These are phyloP conservation scores for Nicotiana noctiflora DNA, from an alignment of 257 asterid species.

Conservation along the genomic window DNA sequence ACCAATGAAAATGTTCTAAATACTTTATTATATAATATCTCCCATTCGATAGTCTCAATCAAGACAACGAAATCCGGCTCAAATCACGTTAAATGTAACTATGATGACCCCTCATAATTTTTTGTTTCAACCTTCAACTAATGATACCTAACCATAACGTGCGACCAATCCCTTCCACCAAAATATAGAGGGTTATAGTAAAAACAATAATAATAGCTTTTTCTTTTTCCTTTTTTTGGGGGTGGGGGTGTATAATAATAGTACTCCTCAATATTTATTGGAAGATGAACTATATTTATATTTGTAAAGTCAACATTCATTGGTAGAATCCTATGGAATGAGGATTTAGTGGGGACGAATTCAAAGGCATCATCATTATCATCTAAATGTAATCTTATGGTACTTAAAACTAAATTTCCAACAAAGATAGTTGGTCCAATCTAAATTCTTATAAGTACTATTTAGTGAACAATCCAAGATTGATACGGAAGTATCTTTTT, in stretches of 20 bases:
- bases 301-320: neutral
- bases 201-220: too few species aligned
- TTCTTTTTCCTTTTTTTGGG: too few species aligned
- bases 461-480: too few species aligned
- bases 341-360: neutral
- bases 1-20: conserved; percentile 9
- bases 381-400: too few species aligned
- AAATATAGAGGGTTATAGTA: neutral
- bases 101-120: neutral
- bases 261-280: neutral
- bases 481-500: too few species aligned
- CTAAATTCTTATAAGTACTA: too few species aligned
- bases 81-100: neutral
- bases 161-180: neutral
- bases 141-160: neutral
- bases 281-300: neutral
- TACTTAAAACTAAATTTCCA: too few species aligned
- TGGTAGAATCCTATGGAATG: neutral
- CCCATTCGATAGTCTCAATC: neutral
- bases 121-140: neutral
- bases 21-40: neutral
- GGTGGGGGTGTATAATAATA: too few species aligned
- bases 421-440: too few species aligned
- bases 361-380: neutral
- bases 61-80: neutral